These are phyloP conservation scores for Rhododendron mucronatum DNA, from an alignment of 148 eudicot genomes.

Conservation along the genomic window DNA sequence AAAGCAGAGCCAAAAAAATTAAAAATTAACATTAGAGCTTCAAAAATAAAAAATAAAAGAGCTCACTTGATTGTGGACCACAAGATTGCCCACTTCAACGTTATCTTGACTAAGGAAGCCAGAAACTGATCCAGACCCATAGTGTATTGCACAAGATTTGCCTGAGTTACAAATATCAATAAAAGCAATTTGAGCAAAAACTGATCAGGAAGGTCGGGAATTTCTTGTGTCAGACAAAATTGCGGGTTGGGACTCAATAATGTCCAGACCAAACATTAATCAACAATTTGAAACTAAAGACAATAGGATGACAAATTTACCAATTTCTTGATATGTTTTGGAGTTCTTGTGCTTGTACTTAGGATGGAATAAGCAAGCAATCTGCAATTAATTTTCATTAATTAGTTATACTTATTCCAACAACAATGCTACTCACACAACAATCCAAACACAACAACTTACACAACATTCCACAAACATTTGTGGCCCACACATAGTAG, in stretches of 20 bases:
- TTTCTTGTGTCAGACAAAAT: not conserved
- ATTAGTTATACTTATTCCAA: not conserved
- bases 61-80: conserved; percentile 70
- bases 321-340: conserved; percentile 50
- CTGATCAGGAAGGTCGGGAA: not conserved
- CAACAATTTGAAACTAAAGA: not conserved
- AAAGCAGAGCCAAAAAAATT: not conserved
- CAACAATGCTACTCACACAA: too few relatives aligned
- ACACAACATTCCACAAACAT: too few relatives aligned
- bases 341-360: conserved; percentile 68
- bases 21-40: not conserved
- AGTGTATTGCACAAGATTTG: conserved; percentile 41
- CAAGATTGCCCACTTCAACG: conserved; percentile 58
- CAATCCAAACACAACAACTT: too few relatives aligned
- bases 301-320: conserved; percentile 26
- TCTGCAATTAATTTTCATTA: conserved; percentile 35
- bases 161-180: conserved; percentile 32
- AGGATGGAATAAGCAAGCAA: conserved; percentile 74
- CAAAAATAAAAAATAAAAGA: not conserved
- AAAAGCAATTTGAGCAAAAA: not conserved
- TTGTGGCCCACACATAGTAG: too few relatives aligned
- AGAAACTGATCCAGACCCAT: conserved; percentile 70
- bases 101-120: conserved; percentile 78
- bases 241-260: not conserved
- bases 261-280: not conserved